Evolutionary conservation across 768 basidiomycete species (phyloP), one percentile per base, ranked within the genome.

Genomic region (Phlebiopsis flavidoalba): DNA sequence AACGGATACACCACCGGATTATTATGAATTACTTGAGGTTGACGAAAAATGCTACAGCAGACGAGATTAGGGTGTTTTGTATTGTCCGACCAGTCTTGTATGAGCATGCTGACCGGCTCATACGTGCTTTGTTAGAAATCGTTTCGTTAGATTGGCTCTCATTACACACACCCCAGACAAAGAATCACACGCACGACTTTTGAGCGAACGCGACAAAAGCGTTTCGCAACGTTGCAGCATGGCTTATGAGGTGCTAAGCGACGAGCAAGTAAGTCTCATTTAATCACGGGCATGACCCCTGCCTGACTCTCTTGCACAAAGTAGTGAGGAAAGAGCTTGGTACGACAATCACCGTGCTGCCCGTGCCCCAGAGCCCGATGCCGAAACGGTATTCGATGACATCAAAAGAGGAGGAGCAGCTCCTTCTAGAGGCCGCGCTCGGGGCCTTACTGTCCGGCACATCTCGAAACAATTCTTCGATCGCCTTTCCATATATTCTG

Each of bases 291-390:
- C 22, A 60, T 54, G 49, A 24, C 15, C 31, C n/a, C 35, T 31
- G 6, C 17, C 49, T 54, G 33, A 59, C 35, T n/a, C 49, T 53
- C 58, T 6, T 21, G n/a, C 56, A 66, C 72, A 79, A 82, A n/a
- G n/a, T n/a, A n/a, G 77, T 83, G n/a, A 96, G 91, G 96, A 98
- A 80, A 81, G 97, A 66, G 95, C 97, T 48, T 99, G 95, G 92
- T 99, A 99, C 73, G 97, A 99, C 73, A 86, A 86, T 5, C 96
- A 98, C 72, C 86, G 88, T 60, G 86, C 89, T 31, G 89, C 90
- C 24, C 79, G 94, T 7, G 77, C 79, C 17, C 89, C 90, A 2
- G 89, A 91, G 67, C 84, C 92, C 46, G 95, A 95, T 71, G 91
- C 90, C 48, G 86, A 89, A 48, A 83, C 80, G 2, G 87, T 96